phyloP scores from a whole-genome alignment of 2,329 filamentous ascomycete species.

The Alternaria arbusti region DNA sequence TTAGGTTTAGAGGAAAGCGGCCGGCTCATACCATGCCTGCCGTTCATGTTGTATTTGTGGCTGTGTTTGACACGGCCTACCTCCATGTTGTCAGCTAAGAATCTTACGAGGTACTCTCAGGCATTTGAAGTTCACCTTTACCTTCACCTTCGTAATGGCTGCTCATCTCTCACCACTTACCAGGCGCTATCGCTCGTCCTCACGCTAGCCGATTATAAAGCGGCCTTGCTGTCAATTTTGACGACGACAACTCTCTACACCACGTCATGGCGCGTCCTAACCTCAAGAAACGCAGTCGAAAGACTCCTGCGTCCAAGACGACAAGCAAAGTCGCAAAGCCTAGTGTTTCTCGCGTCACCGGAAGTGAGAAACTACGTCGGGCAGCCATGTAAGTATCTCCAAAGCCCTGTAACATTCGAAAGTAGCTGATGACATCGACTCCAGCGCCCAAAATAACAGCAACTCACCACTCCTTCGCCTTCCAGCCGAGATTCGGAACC shows the following conservation, averaged over 20 bases:
- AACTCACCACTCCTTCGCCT: conserved; percentile 15
- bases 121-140: too few species aligned
- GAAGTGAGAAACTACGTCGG: background rate
- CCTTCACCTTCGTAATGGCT: background rate
- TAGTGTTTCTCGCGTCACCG: background rate
- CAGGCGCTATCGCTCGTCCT: accelerated
- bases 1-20: too few species aligned
- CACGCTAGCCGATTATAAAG: background rate
- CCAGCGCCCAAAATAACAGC: background rate
- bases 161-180: background rate
- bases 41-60: too few species aligned
- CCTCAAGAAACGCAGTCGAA: background rate
- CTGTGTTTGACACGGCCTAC: too few species aligned
- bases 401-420: too few species aligned
- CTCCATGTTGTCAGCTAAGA: too few species aligned
- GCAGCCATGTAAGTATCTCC: background rate
- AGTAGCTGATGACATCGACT: background rate
- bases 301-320: background rate
- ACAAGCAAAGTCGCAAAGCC: background rate
- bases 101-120: too few species aligned
- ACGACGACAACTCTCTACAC: background rate
- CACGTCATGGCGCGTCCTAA: background rate
- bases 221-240: background rate
- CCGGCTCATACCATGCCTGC: too few species aligned
- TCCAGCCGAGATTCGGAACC: conserved; percentile 21